Evolutionary conservation across 345 rosid genomes (phyloP).

Genomic region (Raphanus sativus): DNA sequence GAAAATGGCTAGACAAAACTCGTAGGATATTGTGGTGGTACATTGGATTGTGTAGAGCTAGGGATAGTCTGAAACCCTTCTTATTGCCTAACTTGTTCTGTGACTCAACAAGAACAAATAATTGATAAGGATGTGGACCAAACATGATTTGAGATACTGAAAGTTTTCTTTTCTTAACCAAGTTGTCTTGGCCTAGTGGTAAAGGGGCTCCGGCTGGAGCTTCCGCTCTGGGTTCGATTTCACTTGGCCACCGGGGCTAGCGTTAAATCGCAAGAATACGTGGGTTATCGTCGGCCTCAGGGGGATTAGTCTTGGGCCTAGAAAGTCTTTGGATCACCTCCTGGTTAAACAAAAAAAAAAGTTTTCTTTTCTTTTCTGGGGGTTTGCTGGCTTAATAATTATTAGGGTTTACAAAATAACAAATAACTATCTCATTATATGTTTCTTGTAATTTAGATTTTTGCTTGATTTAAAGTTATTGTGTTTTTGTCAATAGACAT

Average conservation of each 20-base stretch:
- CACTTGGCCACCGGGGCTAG: too few relatives aligned
- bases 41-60: too few relatives aligned
- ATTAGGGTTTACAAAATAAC: not conserved
- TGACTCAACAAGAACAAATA: not conserved
- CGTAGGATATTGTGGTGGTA: not conserved
- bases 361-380: not conserved
- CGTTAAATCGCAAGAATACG: too few relatives aligned
- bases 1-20: not conserved
- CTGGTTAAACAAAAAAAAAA: too few relatives aligned
- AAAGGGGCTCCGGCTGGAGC: too few relatives aligned
- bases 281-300: too few relatives aligned
- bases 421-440: not conserved
- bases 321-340: too few relatives aligned
- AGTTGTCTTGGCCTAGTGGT: too few relatives aligned
- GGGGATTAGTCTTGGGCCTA: too few relatives aligned
- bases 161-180: not conserved
- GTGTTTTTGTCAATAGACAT: conserved; percentile 18
- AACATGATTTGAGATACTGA: not conserved
- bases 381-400: not conserved
- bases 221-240: too few relatives aligned
- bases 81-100: not conserved
- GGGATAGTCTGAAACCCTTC: not conserved
- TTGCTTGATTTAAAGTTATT: not conserved
- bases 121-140: not conserved
- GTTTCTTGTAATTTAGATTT: conserved; percentile 4